phyloP scores from a whole-genome alignment of 2,329 filamentous ascomycete species.

The Colletotrichum lentis region DNA sequence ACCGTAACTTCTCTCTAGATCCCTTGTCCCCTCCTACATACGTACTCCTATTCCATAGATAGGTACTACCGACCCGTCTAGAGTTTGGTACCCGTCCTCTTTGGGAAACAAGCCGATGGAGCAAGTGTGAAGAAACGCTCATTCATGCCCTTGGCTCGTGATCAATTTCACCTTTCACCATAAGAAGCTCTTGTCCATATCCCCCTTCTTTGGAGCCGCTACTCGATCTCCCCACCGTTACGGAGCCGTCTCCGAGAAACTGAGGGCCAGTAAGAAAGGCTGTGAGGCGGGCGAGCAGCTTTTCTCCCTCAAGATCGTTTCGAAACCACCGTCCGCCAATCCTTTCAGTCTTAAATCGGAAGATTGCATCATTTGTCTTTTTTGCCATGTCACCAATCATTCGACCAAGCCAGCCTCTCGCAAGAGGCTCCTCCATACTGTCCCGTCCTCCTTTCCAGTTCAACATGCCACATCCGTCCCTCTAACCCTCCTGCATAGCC shows the following conservation, averaged over 20 bases:
- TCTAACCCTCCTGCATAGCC: not conserved
- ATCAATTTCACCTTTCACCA: not conserved
- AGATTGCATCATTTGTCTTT: too few relatives aligned
- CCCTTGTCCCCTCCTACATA: too few relatives aligned
- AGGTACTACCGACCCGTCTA: not conserved
- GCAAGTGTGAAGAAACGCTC: not conserved
- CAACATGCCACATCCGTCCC: not conserved
- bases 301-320: not conserved
- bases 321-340: too few relatives aligned
- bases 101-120: not conserved
- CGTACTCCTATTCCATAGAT: too few relatives aligned
- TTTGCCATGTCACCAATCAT: not conserved
- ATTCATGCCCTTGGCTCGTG: not conserved
- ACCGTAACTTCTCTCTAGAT: too few relatives aligned
- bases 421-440: not conserved
- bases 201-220: not conserved
- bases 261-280: not conserved
- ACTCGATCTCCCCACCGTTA: not conserved
- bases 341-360: not conserved
- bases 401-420: not conserved
- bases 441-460: not conserved
- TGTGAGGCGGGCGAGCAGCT: not conserved
- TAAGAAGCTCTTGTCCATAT: not conserved
- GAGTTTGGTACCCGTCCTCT: not conserved
- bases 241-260: not conserved